phyloP scores from a whole-genome alignment of 2,329 filamentous ascomycete species.

The Colletotrichum endophyticum region DNA sequence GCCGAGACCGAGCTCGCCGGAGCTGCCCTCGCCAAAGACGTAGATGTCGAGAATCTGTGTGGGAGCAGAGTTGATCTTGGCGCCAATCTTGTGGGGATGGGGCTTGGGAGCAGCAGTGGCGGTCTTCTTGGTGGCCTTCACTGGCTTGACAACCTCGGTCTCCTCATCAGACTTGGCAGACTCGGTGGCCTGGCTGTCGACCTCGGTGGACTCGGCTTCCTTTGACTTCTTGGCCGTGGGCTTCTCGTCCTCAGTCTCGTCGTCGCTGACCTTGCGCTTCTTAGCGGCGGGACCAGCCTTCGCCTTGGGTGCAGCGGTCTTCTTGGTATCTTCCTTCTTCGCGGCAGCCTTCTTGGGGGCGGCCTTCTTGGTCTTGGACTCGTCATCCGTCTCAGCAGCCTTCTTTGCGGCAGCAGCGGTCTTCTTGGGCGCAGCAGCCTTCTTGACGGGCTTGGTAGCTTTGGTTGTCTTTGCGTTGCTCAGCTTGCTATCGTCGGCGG shows the following conservation, averaged over 20 bases:
- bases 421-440: conserved; percentile 24
- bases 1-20: conserved; percentile 84
- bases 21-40: conserved; percentile 80
- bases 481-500: background rate
- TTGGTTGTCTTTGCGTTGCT: conserved; percentile 23
- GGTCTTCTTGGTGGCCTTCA: conserved; percentile 21
- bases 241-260: conserved; percentile 21
- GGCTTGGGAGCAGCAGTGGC: conserved; percentile 14
- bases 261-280: conserved; percentile 22
- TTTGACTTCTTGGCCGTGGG: conserved; percentile 24
- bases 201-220: conserved; percentile 11
- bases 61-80: conserved; percentile 62
- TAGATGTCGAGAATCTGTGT: conserved; percentile 72
- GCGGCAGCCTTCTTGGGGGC: conserved; percentile 58
- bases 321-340: conserved; percentile 33
- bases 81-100: conserved; percentile 21
- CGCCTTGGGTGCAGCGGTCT: conserved; percentile 9
- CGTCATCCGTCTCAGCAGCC: conserved; percentile 41
- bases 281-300: conserved; percentile 16
- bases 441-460: conserved; percentile 35
- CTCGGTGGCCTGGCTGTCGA: conserved; percentile 20
- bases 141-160: conserved; percentile 7
- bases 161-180: conserved; percentile 14
- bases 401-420: conserved; percentile 17
- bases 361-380: conserved; percentile 41